These are phyloP conservation scores for Suhomyces ambrosiae DNA, from an alignment of 1,139 yeast genomes.

Conservation along the genomic window DNA sequence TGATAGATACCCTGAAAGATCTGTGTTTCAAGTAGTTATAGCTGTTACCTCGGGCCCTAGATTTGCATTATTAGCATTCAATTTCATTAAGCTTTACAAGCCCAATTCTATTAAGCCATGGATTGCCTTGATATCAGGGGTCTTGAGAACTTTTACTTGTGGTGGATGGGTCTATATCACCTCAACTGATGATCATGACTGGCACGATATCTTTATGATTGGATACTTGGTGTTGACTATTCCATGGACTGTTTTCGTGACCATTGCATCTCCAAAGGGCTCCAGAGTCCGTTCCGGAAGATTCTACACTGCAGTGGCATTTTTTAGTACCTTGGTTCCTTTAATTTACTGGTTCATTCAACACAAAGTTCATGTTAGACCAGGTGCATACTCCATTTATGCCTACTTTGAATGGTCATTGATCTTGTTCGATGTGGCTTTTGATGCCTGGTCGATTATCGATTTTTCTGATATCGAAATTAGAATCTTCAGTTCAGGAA, in stretches of 20 bases:
- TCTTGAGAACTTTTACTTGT: slow-evolving; percentile 85
- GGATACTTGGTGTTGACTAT: slow-evolving; percentile 81
- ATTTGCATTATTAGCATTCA: slow-evolving; percentile 67
- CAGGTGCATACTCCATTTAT: slow-evolving; percentile 95
- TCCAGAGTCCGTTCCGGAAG: slow-evolving; percentile 56
- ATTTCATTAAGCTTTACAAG: slow-evolving; percentile 48
- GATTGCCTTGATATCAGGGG: slow-evolving; percentile 56
- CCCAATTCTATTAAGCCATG: slow-evolving; percentile 46
- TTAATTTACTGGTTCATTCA: slow-evolving; percentile 87
- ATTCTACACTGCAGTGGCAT: slow-evolving; percentile 54
- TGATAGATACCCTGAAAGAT: slow-evolving; percentile 93
- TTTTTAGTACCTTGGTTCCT: slow-evolving; percentile 75
- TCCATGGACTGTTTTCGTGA: slow-evolving; percentile 82
- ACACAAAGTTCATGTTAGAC: slow-evolving; percentile 81
- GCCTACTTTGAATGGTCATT: slow-evolving; percentile 95
- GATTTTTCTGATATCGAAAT: slow-evolving; percentile 68
- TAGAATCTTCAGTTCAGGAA: slow-evolving; percentile 28
- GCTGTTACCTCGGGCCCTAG: slow-evolving; percentile 87
- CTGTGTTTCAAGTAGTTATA: slow-evolving; percentile 82
- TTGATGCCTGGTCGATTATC: slow-evolving; percentile 74
- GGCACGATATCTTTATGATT: slow-evolving; percentile 95
- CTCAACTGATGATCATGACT: slow-evolving; percentile 94
- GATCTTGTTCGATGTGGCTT: slow-evolving; percentile 77
- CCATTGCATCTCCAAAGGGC: slow-evolving; percentile 53
- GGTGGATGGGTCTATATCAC: slow-evolving; percentile 99